phyloP scores from a whole-genome alignment of 139 green algal species.

The Haematococcus lacustris region DNA sequence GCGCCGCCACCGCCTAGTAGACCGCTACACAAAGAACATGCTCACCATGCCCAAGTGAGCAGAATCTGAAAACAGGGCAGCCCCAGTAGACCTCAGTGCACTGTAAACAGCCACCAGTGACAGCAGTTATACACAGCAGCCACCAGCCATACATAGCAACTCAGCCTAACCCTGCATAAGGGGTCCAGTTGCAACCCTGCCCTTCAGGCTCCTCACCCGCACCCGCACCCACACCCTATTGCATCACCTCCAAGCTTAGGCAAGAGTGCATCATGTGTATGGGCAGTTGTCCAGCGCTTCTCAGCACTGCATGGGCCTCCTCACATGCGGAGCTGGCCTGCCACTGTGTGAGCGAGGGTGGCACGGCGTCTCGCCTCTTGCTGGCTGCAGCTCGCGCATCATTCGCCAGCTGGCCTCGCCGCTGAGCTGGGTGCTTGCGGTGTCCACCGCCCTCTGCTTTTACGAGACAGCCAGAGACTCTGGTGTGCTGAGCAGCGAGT shows the following conservation, averaged over 20 bases:
- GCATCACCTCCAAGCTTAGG: neutral
- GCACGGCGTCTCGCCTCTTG: neutral
- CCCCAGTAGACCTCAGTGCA: neutral
- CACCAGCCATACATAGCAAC: too few species aligned
- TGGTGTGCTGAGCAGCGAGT: neutral
- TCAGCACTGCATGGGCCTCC: too few species aligned
- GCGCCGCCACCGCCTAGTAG: neutral
- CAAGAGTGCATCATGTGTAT: neutral
- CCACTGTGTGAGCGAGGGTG: neutral
- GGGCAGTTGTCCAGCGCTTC: neutral
- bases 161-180: too few species aligned
- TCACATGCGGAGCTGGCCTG: too few species aligned
- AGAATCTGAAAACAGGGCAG: neutral
- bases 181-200: too few species aligned
- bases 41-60: constrained; percentile 1
- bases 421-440: neutral
- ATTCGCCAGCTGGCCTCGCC: neutral
- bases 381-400: constrained; percentile 5
- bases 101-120: neutral
- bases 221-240: too few species aligned
- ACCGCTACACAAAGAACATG: constrained; percentile 7
- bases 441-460: neutral
- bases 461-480: neutral
- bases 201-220: too few species aligned
- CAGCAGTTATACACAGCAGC: neutral